phyloP scores from a whole-genome alignment of 2,329 filamentous ascomycete species.

The Aspergillus puulaauensis region DNA sequence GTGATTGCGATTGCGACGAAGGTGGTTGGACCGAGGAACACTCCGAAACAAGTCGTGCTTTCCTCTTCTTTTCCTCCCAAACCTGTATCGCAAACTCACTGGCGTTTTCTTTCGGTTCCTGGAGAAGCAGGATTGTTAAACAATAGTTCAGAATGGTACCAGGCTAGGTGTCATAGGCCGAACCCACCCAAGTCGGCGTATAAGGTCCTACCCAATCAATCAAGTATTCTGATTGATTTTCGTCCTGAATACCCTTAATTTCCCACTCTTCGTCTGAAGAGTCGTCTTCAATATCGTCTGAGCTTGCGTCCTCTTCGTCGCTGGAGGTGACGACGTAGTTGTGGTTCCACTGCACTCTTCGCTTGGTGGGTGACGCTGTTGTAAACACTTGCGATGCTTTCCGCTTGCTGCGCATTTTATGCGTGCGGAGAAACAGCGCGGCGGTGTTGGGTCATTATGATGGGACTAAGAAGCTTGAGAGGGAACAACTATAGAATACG shows the following conservation, averaged over 20 bases:
- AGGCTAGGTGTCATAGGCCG: not conserved
- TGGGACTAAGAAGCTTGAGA: not conserved
- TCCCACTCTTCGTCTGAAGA: slow-evolving; percentile 29
- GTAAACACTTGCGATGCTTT: slow-evolving; percentile 19
- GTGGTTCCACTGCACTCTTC: slow-evolving; percentile 9
- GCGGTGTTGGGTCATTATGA: slow-evolving; percentile 21
- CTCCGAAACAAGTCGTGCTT: slow-evolving; percentile 3
- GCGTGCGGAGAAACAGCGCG: slow-evolving; percentile 20
- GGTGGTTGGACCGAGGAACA: slow-evolving; percentile 7
- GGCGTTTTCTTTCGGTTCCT: slow-evolving; percentile 39
- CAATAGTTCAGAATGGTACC: not conserved
- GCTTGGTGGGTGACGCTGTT: slow-evolving; percentile 8
- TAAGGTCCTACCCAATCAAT: slow-evolving; percentile 41
- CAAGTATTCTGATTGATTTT: slow-evolving; percentile 35
- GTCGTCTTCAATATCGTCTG: slow-evolving; percentile 10
- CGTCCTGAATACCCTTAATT: slow-evolving; percentile 38
- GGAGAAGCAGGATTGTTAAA: slow-evolving; percentile 9
- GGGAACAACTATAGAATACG: not conserved
- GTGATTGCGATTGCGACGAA: not conserved
- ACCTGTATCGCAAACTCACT: slow-evolving; percentile 28
- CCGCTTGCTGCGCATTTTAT: slow-evolving; percentile 27
- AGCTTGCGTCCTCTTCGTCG: slow-evolving; percentile 15
- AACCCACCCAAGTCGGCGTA: slow-evolving; percentile 40
- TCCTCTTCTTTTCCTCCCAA: slow-evolving; percentile 29
- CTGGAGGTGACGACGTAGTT: slow-evolving; percentile 12